Conservation (phyloP, 2,329 filamentous ascomycete genomes). For the Lachnellula hyalina region DNA sequence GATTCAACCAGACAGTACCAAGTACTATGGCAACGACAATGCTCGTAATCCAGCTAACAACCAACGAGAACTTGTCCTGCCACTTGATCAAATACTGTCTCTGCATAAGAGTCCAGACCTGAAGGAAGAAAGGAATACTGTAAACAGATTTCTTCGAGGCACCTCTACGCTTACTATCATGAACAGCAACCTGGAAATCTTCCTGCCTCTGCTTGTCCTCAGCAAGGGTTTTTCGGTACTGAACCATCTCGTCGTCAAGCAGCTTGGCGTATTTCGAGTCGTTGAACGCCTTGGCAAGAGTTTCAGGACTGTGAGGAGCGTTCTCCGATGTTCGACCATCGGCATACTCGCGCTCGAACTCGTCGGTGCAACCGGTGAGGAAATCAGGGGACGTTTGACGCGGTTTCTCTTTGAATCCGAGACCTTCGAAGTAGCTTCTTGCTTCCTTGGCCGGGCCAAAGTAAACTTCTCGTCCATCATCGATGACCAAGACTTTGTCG, state of each 20-base stretch:
- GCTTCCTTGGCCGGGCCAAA: constrained; percentile 56
- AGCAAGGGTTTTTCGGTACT: constrained; percentile 60
- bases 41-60: constrained; percentile 64
- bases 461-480: constrained; percentile 59
- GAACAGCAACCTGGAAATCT: constrained; percentile 71
- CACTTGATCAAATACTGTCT: constrained; percentile 81
- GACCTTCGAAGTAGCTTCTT: constrained; percentile 55
- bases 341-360: constrained; percentile 75
- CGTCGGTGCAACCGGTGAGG: constrained; percentile 67
- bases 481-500: constrained; percentile 63
- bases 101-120: constrained; percentile 78
- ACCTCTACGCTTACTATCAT: constrained; percentile 70
- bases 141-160: constrained; percentile 72
- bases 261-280: constrained; percentile 53
- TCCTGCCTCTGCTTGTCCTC: constrained; percentile 63
- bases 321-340: constrained; percentile 59
- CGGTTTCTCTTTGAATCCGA: constrained; percentile 56
- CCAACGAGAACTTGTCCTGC: constrained; percentile 75
- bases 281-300: constrained; percentile 64
- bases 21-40: constrained; percentile 73
- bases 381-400: constrained; percentile 60
- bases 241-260: constrained; percentile 60
- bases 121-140: constrained; percentile 74
- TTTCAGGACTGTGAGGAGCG: constrained; percentile 62
- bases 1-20: constrained; percentile 72